Conservation (phyloP, 768 basidiomycete species). For the Tricholoma flavovirens region DNA sequence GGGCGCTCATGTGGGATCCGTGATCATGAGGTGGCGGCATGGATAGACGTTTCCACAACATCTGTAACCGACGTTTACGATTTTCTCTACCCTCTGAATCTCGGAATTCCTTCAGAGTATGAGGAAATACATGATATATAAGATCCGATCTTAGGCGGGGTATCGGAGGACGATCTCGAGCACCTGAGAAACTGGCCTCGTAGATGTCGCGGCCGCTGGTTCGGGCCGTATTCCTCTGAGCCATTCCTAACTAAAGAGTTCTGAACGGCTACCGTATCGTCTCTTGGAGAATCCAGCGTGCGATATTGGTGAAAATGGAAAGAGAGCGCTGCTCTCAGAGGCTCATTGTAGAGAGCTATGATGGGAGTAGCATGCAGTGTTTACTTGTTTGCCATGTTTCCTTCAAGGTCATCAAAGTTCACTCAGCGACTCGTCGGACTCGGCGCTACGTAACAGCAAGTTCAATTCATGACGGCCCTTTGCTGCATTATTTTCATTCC, state of each 20-base stretch:
- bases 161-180: slow-evolving; percentile 49
- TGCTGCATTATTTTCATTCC: no score
- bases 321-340: slow-evolving; percentile 33
- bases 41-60: slow-evolving; percentile 59
- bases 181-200: slow-evolving; percentile 46
- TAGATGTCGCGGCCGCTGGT: slow-evolving; percentile 44
- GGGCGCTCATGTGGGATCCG: slow-evolving; percentile 4
- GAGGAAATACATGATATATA: slow-evolving; percentile 33
- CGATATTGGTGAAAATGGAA: slow-evolving; percentile 1
- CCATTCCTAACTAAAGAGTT: slow-evolving; percentile 11
- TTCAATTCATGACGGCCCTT: no score
- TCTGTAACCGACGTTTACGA: slow-evolving; percentile 54
- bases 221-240: slow-evolving; percentile 11
- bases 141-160: slow-evolving; percentile 56
- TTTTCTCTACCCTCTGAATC: slow-evolving; percentile 55
- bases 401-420: no score
- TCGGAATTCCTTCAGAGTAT: slow-evolving; percentile 59
- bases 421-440: no score
- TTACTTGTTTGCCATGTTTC: slow-evolving; percentile 4
- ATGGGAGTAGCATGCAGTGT: slow-evolving; percentile 12
- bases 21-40: slow-evolving; percentile 16
- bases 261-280: neutral
- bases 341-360: slow-evolving; percentile 21
- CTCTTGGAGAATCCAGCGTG: slow-evolving; percentile 12
- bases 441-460: no score